A percentile compares a stretch with the other conserved stretches of the same genome.
phyloP scores from a whole-genome alignment of 768 basidiomycete species.

The Trametes villosa region DNA sequence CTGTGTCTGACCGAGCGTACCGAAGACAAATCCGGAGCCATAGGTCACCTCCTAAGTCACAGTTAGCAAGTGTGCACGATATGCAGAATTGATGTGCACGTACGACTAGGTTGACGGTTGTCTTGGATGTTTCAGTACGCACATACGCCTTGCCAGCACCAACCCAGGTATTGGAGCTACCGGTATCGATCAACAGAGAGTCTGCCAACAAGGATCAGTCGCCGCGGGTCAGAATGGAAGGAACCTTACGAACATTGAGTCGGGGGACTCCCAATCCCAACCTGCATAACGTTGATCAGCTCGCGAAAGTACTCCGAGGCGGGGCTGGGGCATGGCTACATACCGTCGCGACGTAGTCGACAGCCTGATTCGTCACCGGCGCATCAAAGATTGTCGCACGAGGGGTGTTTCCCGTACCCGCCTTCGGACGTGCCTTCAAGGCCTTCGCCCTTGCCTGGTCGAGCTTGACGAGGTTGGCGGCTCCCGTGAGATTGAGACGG shows the following conservation, averaged over 20 bases:
- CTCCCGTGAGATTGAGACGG: constrained; percentile 24
- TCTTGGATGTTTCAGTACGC: constrained; percentile 24
- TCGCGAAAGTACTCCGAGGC: not conserved
- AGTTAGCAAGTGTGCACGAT: too few species aligned
- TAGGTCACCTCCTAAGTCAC: constrained; percentile 14
- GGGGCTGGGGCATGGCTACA: not conserved
- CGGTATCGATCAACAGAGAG: constrained; percentile 27
- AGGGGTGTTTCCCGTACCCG: not conserved
- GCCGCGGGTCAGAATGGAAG: not conserved
- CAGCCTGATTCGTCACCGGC: constrained; percentile 25
- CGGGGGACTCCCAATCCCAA: constrained; percentile 51
- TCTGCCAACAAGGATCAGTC: constrained; percentile 2
- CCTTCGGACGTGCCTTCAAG: not conserved
- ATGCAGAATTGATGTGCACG: not conserved
- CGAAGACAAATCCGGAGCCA: constrained; percentile 14
- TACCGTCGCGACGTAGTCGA: constrained; percentile 31
- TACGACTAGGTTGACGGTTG: constrained; percentile 28
- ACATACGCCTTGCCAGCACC: constrained; percentile 19
- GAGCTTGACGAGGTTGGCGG: constrained; percentile 17
- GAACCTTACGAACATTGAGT: constrained; percentile 35
- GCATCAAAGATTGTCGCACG: constrained; percentile 14
- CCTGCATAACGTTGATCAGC: not conserved
- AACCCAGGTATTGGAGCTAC: constrained; percentile 33
- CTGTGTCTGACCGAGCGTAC: not conserved
- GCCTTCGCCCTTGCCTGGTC: constrained; percentile 26